Evolutionary conservation across 2,329 filamentous ascomycete species (phyloP).

Genomic region (Hymenoscyphus linearis): DNA sequence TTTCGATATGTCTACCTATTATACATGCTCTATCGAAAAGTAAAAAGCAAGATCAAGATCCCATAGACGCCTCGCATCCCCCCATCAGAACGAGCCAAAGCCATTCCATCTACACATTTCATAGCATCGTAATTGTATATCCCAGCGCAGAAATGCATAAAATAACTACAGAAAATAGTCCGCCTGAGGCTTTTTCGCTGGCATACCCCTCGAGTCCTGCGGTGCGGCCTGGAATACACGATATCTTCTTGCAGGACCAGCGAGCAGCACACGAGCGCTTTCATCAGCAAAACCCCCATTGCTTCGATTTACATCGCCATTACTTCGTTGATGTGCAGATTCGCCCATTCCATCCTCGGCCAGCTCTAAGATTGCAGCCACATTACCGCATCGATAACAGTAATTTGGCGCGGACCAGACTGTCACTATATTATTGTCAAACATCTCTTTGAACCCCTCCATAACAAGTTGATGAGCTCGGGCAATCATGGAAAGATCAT

Average conservation of each 20-base stretch:
- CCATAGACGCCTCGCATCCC: not conserved
- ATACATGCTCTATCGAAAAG: conserved; percentile 8
- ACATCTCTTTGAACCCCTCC: conserved; percentile 99
- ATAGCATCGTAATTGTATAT: not conserved
- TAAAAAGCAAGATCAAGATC: not conserved
- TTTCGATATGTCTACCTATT: not conserved
- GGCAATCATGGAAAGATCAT: conserved; percentile 87
- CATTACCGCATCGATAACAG: conserved; percentile 87
- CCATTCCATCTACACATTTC: not conserved
- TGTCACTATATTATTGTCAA: conserved; percentile 89
- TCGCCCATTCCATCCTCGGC: conserved; percentile 82
- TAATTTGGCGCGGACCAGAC: conserved; percentile 99
- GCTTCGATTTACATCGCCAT: conserved; percentile 47
- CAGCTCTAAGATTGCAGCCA: conserved; percentile 89
- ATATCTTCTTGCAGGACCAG: conserved; percentile 82
- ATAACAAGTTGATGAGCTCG: conserved; percentile 96
- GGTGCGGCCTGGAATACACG: conserved; percentile 94
- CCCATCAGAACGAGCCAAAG: not conserved
- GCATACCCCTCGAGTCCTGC: conserved; percentile 95
- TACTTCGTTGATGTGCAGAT: conserved; percentile 31
- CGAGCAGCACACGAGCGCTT: conserved; percentile 46
- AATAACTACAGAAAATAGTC: conserved; percentile 67
- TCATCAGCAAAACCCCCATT: conserved; percentile 48
- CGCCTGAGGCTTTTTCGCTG: conserved; percentile 94
- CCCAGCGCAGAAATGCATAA: not conserved